Evolutionary conservation across 2,329 filamentous ascomycete species (phyloP).

Genomic region (Aspergillaceae sp.): DNA sequence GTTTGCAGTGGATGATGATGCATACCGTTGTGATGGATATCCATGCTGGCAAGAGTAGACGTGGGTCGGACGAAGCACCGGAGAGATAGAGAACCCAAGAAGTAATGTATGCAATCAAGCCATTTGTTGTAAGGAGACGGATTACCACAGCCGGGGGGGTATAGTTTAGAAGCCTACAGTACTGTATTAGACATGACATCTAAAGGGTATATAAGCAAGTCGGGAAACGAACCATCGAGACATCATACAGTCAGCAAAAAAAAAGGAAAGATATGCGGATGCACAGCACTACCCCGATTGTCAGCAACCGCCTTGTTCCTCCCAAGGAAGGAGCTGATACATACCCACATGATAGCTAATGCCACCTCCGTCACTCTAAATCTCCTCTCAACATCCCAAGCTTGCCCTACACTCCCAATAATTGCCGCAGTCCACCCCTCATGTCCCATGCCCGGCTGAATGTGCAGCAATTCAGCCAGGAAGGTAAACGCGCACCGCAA

Average conservation of each 20-base stretch:
- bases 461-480: slow-evolving; percentile 53
- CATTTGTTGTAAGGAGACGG: slow-evolving; percentile 66
- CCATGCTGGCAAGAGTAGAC: slow-evolving; percentile 67
- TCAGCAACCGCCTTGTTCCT: slow-evolving; percentile 2
- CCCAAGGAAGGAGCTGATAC: slow-evolving; percentile 24
- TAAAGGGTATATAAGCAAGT: not conserved
- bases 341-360: slow-evolving; percentile 65
- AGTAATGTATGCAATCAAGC: slow-evolving; percentile 65
- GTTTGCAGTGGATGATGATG: not conserved
- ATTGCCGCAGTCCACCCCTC: slow-evolving; percentile 34
- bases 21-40: slow-evolving; percentile 65
- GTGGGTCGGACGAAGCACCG: slow-evolving; percentile 61
- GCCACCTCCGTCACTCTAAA: slow-evolving; percentile 59
- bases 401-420: slow-evolving; percentile 27
- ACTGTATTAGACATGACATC: slow-evolving; percentile 1
- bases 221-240: slow-evolving; percentile 57
- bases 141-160: slow-evolving; percentile 69
- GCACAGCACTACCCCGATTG: slow-evolving; percentile 56
- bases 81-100: slow-evolving; percentile 62
- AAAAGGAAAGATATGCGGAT: slow-evolving; percentile 70
- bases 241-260: slow-evolving; percentile 79
- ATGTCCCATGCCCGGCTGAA: slow-evolving; percentile 35
- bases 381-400: slow-evolving; percentile 40
- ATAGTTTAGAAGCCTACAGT: slow-evolving; percentile 67
- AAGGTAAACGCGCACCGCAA: slow-evolving; percentile 60